Percentiles rank a stretch among this genome's conserved stretches.
Evolutionary conservation across 176 grass and related monocot genomes (phyloP).

Genomic region (barley (Hordeum vulgare)): DNA sequence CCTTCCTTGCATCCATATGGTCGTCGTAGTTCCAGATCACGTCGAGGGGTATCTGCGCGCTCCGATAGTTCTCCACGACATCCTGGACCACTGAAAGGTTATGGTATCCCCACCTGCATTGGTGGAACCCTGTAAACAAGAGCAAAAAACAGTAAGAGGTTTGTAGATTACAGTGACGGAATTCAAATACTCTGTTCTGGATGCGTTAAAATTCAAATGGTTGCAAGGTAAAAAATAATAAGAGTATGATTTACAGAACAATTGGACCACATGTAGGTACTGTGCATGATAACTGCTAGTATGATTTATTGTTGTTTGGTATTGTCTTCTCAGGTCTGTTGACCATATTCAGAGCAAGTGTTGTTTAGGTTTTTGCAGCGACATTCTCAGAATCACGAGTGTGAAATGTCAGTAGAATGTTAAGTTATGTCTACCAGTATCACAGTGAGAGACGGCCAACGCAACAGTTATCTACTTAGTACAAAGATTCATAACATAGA

Average conservation of each 20-base stretch:
- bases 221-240: no score
- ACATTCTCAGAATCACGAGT: no score
- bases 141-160: neutral
- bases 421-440: no score
- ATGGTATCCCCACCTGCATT: conserved; percentile 94
- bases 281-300: neutral
- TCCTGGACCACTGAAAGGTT: conserved; percentile 86
- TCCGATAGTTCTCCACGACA: no score
- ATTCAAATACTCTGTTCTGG: neutral
- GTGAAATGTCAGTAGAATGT: no score
- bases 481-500: no score
- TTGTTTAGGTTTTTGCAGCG: no score
- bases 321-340: neutral
- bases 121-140: conserved; percentile 70
- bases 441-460: no score
- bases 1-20: conserved; percentile 91
- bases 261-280: no score
- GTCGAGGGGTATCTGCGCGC: conserved; percentile 73
- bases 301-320: neutral
- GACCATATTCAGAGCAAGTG: neutral
- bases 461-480: no score
- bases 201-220: no score
- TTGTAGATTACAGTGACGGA: no score
- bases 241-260: neutral
- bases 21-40: conserved; percentile 98